Evolutionary conservation across 139 green algal species (phyloP), one percentile per base, ranked within the genome.

Genomic region (Closterium sp.): DNA sequence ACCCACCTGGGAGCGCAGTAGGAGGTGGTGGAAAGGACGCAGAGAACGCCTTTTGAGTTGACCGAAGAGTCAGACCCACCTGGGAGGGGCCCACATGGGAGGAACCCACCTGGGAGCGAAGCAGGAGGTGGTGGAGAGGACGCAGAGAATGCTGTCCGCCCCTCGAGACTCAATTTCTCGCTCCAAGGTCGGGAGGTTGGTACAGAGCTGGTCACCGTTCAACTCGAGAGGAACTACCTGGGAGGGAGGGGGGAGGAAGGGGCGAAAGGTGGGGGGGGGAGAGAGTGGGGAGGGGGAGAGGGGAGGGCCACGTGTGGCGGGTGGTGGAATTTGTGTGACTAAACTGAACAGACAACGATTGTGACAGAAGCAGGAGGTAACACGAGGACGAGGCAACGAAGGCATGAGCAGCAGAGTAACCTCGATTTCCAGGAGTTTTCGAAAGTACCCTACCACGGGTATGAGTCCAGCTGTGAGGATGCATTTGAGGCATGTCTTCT

Each of bases 401-500:
- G 36, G 36, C 36, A 55, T 4, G 36, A 55, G 36, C n/a, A n/a
- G n/a, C n/a, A n/a, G n/a, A n/a, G n/a, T n/a, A 6, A 55, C 36
- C 36, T 55, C 4, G 36, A 55, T 6, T 55, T 4, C 4, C 4
- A 12, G 4, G 36, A 55, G 36, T 55, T 55, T 55, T 55, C 4
- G 36, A 6, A 4, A 55, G n/a, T n/a, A n/a, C n/a, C 38, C 38
- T 12, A 66, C 55, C 55, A 76, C 55, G 55, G 55, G 55, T 28
- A 19, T 90, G n/a, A 97, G 93, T 4, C 97, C 97, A 0, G 96
- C 96, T 8, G 96, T 95, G 0, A 95, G 91, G 30, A 99, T 96
- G 33, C 93, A 92, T 91, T 99, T 99, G 34, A 99, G 91, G 94
- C 98, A 99, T 0, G 97, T 99, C 94, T 99, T 99, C 96, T 99